Conservation (phyloP, 2,329 filamentous ascomycete genomes). For the Neonectria hederae region DNA sequence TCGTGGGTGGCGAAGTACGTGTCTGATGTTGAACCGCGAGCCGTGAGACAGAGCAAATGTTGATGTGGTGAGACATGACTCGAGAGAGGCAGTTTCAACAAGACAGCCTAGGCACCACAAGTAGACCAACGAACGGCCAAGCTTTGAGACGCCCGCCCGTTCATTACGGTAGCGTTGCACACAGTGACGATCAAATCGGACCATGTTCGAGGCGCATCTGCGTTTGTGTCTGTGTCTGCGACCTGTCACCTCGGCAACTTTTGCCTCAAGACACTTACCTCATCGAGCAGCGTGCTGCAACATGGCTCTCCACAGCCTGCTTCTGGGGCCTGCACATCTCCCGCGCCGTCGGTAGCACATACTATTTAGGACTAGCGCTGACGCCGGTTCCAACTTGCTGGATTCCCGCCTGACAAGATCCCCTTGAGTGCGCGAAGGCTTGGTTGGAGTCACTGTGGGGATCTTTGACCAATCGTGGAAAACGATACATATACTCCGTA, state of each 20-base stretch:
- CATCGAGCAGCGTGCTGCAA: neutral
- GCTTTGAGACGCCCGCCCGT: neutral
- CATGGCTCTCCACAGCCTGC: neutral
- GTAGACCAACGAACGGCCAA: neutral
- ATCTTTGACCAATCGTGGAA: too few species aligned
- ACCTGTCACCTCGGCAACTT: neutral
- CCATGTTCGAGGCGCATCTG: neutral
- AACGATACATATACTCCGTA: too few species aligned
- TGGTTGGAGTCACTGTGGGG: too few species aligned
- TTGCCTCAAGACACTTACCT: slow-evolving; percentile 2
- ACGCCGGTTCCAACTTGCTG: neutral
- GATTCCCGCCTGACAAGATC: neutral
- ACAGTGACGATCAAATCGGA: neutral
- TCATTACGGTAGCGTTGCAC: neutral
- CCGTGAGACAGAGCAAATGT: neutral
- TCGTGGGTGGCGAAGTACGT: neutral
- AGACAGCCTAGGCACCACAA: neutral
- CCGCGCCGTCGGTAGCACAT: slow-evolving; percentile 3
- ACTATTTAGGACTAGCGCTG: slow-evolving; percentile 4
- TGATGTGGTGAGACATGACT: neutral
- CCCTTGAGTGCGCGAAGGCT: too few species aligned
- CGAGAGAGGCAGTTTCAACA: neutral
- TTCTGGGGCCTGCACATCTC: neutral
- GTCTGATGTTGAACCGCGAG: neutral
- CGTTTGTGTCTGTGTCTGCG: too few species aligned